Conservation (phyloP, 495 filamentous ascomycete genomes). For the Gamarada debralockiae region DNA sequence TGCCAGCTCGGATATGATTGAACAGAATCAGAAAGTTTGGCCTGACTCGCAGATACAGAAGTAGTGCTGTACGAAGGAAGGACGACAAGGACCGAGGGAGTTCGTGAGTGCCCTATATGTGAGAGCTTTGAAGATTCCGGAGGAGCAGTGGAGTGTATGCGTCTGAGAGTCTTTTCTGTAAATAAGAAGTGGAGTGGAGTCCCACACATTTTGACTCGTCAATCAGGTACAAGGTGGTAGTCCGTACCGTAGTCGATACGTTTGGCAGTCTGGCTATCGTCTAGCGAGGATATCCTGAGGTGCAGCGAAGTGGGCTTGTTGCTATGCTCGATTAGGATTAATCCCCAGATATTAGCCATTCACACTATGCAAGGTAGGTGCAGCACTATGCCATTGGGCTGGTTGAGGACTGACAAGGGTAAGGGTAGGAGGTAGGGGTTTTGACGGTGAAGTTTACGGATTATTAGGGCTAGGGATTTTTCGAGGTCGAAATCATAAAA, state of each 20-base stretch:
- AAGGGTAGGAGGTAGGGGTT: background rate
- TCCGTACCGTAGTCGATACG: background rate
- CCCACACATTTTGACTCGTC: slow-evolving; percentile 15
- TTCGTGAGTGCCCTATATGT: background rate
- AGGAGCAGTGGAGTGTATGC: background rate
- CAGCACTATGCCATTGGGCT: slow-evolving; percentile 13
- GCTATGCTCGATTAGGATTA: slow-evolving; percentile 9
- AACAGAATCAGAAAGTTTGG: background rate
- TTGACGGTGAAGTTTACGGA: too few species aligned
- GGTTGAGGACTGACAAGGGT: background rate
- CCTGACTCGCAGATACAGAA: slow-evolving; percentile 3
- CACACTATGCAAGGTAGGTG: slow-evolving; percentile 14
- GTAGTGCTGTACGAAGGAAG: too few species aligned
- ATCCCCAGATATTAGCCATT: slow-evolving; percentile 20
- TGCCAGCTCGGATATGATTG: background rate
- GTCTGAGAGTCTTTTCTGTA: slow-evolving; percentile 12
- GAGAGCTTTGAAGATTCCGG: background rate
- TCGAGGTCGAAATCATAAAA: too few species aligned
- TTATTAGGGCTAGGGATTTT: too few species aligned
- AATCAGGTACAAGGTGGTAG: slow-evolving; percentile 11
- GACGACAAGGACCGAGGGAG: background rate
- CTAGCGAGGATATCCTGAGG: slow-evolving; percentile 6
- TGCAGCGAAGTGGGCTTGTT: background rate
- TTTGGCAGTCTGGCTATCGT: slow-evolving; percentile 4
- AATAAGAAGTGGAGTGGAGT: slow-evolving; percentile 4